A percentile compares a stretch with the other conserved stretches of the same genome.
Conservation (phyloP, 352 stramenopile genomes). For the Phytophthora citrophthora region DNA sequence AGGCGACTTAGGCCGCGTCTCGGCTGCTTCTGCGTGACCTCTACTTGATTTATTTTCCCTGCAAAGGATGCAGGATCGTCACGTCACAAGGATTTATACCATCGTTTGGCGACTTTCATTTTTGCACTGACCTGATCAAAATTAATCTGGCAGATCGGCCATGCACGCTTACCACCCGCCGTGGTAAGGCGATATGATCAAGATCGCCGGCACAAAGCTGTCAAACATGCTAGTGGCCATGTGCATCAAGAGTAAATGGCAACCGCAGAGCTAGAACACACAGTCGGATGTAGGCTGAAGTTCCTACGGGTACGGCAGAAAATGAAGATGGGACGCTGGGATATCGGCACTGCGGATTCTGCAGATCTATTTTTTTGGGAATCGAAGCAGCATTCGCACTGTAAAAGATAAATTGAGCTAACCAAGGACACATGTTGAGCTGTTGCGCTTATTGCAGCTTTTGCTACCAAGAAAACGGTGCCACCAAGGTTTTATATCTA, state of each 20-base stretch:
- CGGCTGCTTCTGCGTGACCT: slow-evolving; percentile 16
- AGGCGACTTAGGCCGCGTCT: slow-evolving; percentile 5
- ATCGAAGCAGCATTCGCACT: not conserved
- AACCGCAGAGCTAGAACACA: not conserved
- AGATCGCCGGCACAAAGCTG: slow-evolving; percentile 16
- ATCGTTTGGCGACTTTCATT: too few relatives aligned
- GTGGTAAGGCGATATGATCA: slow-evolving; percentile 15
- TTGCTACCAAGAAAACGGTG: not conserved
- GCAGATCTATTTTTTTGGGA: slow-evolving; percentile 9
- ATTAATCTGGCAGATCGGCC: slow-evolving; percentile 27
- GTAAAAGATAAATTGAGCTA: too few relatives aligned
- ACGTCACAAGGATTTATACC: not conserved
- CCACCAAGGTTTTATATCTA: not conserved
- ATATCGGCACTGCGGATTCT: too few relatives aligned
- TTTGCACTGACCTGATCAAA: not conserved
- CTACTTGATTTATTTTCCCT: slow-evolving; percentile 38
- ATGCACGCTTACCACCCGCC: slow-evolving; percentile 18
- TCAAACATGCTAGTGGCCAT: not conserved
- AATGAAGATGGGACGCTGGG: slow-evolving; percentile 13
- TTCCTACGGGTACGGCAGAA: slow-evolving; percentile 11
- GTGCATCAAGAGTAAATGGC: not conserved
- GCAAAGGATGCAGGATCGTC: slow-evolving; percentile 3
- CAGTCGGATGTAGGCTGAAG: slow-evolving; percentile 11
- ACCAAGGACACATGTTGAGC: too few relatives aligned
- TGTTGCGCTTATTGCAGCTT: too few relatives aligned